These are phyloP conservation scores for Pestalotiopsis fici DNA, from an alignment of 2,329 filamentous ascomycete genomes.

Conservation along the genomic window DNA sequence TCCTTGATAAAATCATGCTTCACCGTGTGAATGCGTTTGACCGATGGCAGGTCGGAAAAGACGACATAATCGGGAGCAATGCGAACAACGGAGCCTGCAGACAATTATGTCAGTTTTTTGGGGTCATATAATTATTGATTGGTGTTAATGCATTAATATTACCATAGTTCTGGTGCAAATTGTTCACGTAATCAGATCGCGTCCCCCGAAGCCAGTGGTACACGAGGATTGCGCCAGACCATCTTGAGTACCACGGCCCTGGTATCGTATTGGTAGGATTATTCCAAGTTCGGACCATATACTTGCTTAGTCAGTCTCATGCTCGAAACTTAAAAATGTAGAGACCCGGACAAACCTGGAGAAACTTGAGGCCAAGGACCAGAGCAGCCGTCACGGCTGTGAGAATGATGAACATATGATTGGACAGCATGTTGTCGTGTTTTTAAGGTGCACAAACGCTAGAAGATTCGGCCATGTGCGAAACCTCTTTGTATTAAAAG, in stretches of 20 bases:
- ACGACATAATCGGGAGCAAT: slow-evolving; percentile 24
- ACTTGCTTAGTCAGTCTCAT: background rate
- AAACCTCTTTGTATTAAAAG: too few relatives aligned
- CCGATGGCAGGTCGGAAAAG: slow-evolving; percentile 20
- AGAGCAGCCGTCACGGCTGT: background rate
- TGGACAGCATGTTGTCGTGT: background rate
- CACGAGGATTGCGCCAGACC: background rate
- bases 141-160: background rate
- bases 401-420: background rate
- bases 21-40: slow-evolving; percentile 25
- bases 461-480: too few relatives aligned
- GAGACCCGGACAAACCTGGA: background rate
- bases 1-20: slow-evolving; percentile 29
- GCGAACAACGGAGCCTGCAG: slow-evolving; percentile 17
- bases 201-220: background rate
- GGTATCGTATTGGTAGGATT: background rate
- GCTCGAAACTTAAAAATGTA: background rate
- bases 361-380: background rate
- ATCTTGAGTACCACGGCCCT: background rate
- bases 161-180: background rate
- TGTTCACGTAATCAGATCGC: background rate
- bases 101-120: background rate
- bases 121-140: background rate
- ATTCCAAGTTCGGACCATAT: background rate
- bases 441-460: too few relatives aligned